A percentile compares a stretch with the other conserved stretches of the same genome.
Conservation (phyloP, 1,139 yeast species). For the Saccharomyces hybrid region DNA sequence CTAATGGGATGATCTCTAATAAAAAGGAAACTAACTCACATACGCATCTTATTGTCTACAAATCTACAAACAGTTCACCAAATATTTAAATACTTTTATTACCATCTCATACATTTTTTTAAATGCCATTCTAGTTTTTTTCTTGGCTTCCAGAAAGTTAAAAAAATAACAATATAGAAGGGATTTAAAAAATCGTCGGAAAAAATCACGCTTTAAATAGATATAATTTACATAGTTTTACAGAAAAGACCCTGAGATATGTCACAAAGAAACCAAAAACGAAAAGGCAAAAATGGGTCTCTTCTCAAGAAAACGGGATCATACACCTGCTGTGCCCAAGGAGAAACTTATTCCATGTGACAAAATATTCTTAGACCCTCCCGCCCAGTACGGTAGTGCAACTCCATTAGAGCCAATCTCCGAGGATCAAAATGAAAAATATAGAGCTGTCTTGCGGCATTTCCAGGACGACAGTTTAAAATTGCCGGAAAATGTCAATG, state of each 20-base stretch:
- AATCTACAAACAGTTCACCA: not conserved
- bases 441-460: constrained; percentile 47
- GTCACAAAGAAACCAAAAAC: not conserved
- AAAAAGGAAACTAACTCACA: not conserved
- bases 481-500: constrained; percentile 33
- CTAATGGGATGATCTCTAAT: constrained; percentile 34
- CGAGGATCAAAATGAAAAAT: constrained; percentile 48
- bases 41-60: not conserved
- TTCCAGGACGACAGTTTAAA: constrained; percentile 41
- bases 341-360: constrained; percentile 22
- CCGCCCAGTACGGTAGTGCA: constrained; percentile 17
- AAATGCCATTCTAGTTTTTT: not conserved
- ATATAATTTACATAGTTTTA: not conserved
- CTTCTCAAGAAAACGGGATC: constrained; percentile 22
- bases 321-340: constrained; percentile 9
- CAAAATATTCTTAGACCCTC: constrained; percentile 20
- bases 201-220: constrained; percentile 1
- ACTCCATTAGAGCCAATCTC: constrained; percentile 35
- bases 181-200: not conserved
- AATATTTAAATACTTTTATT: not conserved
- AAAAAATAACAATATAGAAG: not conserved
- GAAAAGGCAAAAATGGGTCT: constrained; percentile 21
- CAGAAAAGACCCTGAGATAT: not conserved
- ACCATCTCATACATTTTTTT: not conserved
- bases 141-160: not conserved